phyloP scores from a whole-genome alignment of 345 rosid species.

The Salix arbutifolia region DNA sequence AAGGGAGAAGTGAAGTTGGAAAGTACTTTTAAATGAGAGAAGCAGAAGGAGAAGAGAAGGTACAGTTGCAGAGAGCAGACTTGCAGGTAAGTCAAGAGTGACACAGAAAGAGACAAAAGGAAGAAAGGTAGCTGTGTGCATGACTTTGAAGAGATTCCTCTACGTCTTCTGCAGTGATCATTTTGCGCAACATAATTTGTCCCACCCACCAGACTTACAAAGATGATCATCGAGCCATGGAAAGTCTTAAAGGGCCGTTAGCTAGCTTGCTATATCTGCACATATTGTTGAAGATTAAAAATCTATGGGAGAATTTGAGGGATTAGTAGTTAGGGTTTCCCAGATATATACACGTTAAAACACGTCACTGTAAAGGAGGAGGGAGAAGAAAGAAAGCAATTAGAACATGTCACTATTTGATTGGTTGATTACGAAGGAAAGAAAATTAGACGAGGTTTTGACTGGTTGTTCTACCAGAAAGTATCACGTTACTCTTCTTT shows the following conservation, averaged over 20 bases:
- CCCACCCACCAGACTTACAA: not conserved
- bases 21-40: not conserved
- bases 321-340: not conserved
- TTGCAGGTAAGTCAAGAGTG: slow-evolving; percentile 21
- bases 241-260: slow-evolving; percentile 48
- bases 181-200: not conserved
- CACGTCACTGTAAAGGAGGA: not conserved
- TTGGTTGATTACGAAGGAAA: not conserved
- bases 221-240: not conserved
- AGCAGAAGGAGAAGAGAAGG: slow-evolving; percentile 13
- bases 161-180: not conserved
- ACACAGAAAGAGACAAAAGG: not conserved
- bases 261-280: not conserved
- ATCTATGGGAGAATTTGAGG: not conserved
- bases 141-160: slow-evolving; percentile 37
- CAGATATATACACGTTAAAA: not conserved
- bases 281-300: not conserved
- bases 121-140: slow-evolving; percentile 28
- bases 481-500: slow-evolving; percentile 8
- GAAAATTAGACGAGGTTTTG: slow-evolving; percentile 29
- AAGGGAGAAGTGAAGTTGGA: slow-evolving; percentile 13
- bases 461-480: slow-evolving; percentile 94
- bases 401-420: not conserved
- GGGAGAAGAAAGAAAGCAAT: not conserved
- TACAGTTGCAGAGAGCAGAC: slow-evolving; percentile 16